Evolutionary conservation across 2,329 filamentous ascomycete species (phyloP), one percentile per base, ranked within the genome.

Genomic region (Pestalotiopsis sp.): DNA sequence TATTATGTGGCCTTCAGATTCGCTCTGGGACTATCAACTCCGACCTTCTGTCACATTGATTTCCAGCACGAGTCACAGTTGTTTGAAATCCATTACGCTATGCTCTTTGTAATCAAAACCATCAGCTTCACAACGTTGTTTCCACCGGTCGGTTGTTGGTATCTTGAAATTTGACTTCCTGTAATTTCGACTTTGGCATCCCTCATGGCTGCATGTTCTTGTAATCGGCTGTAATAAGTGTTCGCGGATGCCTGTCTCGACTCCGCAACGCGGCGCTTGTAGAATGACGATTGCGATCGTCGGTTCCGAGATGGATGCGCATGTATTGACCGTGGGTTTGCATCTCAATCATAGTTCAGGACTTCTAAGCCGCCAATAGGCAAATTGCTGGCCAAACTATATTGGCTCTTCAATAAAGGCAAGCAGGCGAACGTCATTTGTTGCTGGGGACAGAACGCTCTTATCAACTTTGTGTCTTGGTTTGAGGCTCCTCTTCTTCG

Each of bases 401-500:
- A 17, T 52, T 9, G 45, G 45, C 45, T 52, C 17, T 17, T 52
- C 17, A 52, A 52, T 17, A 52, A 20, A n/a, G 7, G 17, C 45
- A 17, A 52, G n/a, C 45, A 52, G 45, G 17, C 9, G 20, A 20
- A 4, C 45, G 45, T n/a, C n/a, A 52, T 52, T 52, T 23, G 45
- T 20, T 52, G 17, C 20, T 9, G 4, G 45, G 17, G n/a, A 9
- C 7, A 20, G 9, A 20, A 23, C 41, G 45, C 45, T n/a, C 20
- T n/a, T 12, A 52, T 52, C 45, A 52, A 20, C 45, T 52, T 52
- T 52, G 7, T 20, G 7, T 2, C 17, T 52, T 52, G 45, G 45
- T 12, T 17, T 49, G 11, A 39, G 38, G n/a, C 57, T 63, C 39
- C 3, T 62, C 66, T 36, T 67, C 65, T 12, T 69, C 71, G 68